Evolutionary conservation across 169 alveolate genomes (phyloP).

Genomic region (Cryptosporidium sp.): DNA sequence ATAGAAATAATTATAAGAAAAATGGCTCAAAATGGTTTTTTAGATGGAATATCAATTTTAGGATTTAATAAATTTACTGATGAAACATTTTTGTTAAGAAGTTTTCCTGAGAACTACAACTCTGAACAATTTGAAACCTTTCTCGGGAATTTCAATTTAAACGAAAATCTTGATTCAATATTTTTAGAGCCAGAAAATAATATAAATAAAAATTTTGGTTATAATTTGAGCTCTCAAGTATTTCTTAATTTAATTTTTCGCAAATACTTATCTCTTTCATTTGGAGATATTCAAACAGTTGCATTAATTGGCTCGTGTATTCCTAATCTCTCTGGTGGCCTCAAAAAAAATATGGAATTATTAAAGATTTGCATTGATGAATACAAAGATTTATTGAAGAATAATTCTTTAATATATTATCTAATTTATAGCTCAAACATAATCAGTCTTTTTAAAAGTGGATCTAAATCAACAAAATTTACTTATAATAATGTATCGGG

Average conservation of each 20-base stretch:
- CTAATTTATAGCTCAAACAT: background rate
- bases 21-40: constrained; percentile 36
- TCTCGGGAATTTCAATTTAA: background rate
- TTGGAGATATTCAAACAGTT: constrained; percentile 70
- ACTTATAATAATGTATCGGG: background rate
- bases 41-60: constrained; percentile 48
- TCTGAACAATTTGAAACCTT: background rate
- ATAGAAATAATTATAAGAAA: background rate
- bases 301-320: constrained; percentile 44
- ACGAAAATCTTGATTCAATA: background rate
- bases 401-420: constrained; percentile 20
- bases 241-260: background rate
- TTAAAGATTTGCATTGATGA: constrained; percentile 18
- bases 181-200: background rate
- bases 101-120: background rate
- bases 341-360: background rate
- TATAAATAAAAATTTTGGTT: background rate
- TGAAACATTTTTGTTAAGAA: background rate
- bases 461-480: background rate
- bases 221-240: background rate
- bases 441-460: background rate
- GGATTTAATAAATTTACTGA: constrained; percentile 10
- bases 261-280: constrained; percentile 27
- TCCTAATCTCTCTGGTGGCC: background rate
- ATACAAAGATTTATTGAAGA: constrained; percentile 30